A percentile compares a stretch with the other conserved stretches of the same genome.
These are phyloP conservation scores for Astragalus membranaceus DNA, from an alignment of 306 rosid genomes.

Conservation along the genomic window DNA sequence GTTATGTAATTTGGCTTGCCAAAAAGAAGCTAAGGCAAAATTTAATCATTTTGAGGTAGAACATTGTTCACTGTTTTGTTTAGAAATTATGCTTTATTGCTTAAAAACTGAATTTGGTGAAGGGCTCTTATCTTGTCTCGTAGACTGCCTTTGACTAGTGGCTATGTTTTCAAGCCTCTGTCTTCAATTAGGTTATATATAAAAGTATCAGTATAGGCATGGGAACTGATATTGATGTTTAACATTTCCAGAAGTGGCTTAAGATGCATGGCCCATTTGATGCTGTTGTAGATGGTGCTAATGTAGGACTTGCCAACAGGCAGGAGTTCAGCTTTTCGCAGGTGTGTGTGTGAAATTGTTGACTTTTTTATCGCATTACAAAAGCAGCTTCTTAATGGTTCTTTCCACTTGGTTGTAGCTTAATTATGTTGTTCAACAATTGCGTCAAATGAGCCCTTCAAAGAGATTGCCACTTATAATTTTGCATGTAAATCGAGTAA, in stretches of 20 bases:
- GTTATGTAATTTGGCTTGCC: conserved; percentile 56
- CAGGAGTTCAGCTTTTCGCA: conserved; percentile 51
- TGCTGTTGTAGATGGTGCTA: conserved; percentile 92
- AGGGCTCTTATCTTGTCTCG: conserved; percentile 4
- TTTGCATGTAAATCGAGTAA: conserved; percentile 69
- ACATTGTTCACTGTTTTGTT: conserved; percentile 19
- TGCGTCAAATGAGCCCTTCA: conserved; percentile 64
- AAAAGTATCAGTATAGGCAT: conserved; percentile 19
- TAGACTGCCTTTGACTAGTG: background rate
- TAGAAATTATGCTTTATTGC: background rate
- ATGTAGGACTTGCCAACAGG: conserved; percentile 48
- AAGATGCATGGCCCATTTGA: conserved; percentile 73
- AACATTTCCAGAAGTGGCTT: conserved; percentile 81
- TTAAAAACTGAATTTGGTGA: conserved; percentile 17
- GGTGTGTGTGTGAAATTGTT: conserved; percentile 35
- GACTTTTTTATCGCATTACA: conserved; percentile 4
- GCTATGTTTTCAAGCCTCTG: background rate
- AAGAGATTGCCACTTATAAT: conserved; percentile 81
- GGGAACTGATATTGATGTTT: conserved; percentile 41
- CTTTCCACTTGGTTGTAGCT: conserved; percentile 55
- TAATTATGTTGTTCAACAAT: conserved; percentile 43
- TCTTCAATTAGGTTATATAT: conserved; percentile 23
- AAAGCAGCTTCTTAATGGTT: conserved; percentile 21
- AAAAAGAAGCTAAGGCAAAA: conserved; percentile 44
- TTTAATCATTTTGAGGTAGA: conserved; percentile 66